These are phyloP conservation scores for Alternaria sp. DNA, from an alignment of 2,329 filamentous ascomycete genomes.

Conservation along the genomic window DNA sequence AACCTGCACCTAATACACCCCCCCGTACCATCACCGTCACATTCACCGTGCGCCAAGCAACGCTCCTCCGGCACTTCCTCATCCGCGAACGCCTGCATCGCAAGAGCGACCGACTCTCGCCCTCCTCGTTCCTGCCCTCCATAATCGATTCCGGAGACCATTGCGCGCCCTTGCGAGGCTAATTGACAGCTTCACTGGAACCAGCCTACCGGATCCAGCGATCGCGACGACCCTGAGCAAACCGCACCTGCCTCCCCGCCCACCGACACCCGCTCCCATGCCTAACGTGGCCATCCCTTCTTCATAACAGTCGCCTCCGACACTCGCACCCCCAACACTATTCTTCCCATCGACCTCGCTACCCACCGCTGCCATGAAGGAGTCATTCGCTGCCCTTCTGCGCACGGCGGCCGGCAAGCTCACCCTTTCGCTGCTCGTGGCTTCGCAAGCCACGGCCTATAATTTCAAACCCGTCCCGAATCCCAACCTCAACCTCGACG, in stretches of 20 bases:
- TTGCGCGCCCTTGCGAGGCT: constrained; percentile 2
- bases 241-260: constrained; percentile 6
- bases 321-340: constrained; percentile 19
- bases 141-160: not conserved
- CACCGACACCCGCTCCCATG: constrained; percentile 19
- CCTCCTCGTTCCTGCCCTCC: not conserved
- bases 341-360: constrained; percentile 28
- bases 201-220: constrained; percentile 6
- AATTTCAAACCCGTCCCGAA: constrained; percentile 68
- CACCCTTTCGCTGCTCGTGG: constrained; percentile 43
- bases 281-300: constrained; percentile 19
- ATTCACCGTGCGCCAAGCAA: constrained; percentile 25
- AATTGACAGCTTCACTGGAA: constrained; percentile 6
- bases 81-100: constrained; percentile 26
- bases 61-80: constrained; percentile 25
- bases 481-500: constrained; percentile 77
- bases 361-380: constrained; percentile 46
- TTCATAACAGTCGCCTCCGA: constrained; percentile 14
- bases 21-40: constrained; percentile 4
- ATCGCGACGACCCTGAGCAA: constrained; percentile 15
- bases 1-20: constrained; percentile 23
- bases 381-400: constrained; percentile 46
- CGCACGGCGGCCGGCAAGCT: constrained; percentile 47
- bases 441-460: constrained; percentile 39
- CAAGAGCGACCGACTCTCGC: constrained; percentile 12